Evolutionary conservation across 1,284 basidiomycete species (phyloP), one percentile per base, ranked within the genome.

Genomic region (Ganoderma meredithae): DNA sequence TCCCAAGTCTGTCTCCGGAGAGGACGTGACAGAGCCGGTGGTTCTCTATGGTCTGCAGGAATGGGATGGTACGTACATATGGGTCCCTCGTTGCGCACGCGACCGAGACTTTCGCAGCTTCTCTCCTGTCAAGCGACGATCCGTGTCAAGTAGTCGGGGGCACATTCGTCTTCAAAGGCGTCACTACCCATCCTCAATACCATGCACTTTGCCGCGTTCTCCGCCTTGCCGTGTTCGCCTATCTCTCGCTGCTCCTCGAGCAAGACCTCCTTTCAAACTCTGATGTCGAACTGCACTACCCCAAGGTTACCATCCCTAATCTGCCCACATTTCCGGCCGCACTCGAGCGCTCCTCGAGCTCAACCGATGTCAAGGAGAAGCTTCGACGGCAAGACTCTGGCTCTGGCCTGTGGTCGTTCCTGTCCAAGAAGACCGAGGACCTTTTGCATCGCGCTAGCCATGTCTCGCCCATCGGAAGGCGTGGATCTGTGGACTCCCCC

Each of bases 171-270:
- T 81, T 91, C 67, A 82, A 80, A 67, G 87, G 85, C 6, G 72
- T 84, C 15, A 77, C 76, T 22, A 84, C 85, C 1, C 73, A 78
- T 0, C 60, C 76, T 4, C 83, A 87, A 66, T 83, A 89, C 71
- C 71, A 75, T 3, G 70, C 82, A 1, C 79, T 92, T 0, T 77
- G 78, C 62, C 83, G 82, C 52, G 78, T 86, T 13, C 83, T 92
- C n/a, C 83, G 85, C 40, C 71, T 90, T 8, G 76, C 85, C 1
- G 78, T 88, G n/a, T 91, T 87, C 74, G 75, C 84, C 17, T 86
- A 89, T 69, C 81, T 90, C 1, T 86, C 89, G 1, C 80, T 90
- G 36, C 71, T 89, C 4, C 84, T 92, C 25, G 90, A 92, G 73
- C 88, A 91, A 74, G 83, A 85, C 56, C 76, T 90, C 6, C 81